Evolutionary conservation across 2,329 filamentous ascomycete genomes (phyloP), one percentile per base, ranked within the genome.

Genomic region (Beauveria asiatica): DNA sequence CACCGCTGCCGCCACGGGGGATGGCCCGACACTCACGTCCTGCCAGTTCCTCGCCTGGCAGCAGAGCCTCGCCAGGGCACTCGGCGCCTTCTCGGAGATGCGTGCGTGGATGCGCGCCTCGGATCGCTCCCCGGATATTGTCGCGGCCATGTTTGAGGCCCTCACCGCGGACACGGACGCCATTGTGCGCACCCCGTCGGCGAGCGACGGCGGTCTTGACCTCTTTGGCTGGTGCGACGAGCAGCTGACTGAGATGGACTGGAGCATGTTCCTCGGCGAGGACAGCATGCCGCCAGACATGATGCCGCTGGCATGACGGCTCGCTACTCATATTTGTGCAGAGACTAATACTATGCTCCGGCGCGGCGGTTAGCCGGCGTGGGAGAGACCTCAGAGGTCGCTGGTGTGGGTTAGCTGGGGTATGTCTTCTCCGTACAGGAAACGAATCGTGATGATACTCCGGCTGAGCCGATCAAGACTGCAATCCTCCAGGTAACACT

Each of bases 161-260:
- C 60, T 68, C 25, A 67, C 64, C 2, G 61, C 62, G 10, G 63
- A 65, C 1, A 61, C 61, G 17, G 66, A 68, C 5, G 64, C 59
- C 3, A 21, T 64, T 17, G 63, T 64, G 19, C 64, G 62, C 17
- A 67, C 67, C 8, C 67, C 68, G 1, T 68, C 67, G 5, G 63
- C 62, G 10, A 66, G 66, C 3, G 67, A 68, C 23, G 65, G 65
- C 30, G 66, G 64, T 30, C 59, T 65, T n/a, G 66, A 68, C 46
- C 25, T 68, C 45, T 68, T 67, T 39, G 67, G 67, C 9, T 69
- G 63, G 68, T 66, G 63, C 52, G 68, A 69, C 33, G 67, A 69
- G 60, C 67, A 69, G 57, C 64, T 69, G 7, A 64, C 63, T 1
- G 67, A 67, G 25, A 60, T 69, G 63, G 64, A 68, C 45, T 70